Conservation (phyloP, 352 stramenopile genomes). For the Plasmopara muralis region DNA sequence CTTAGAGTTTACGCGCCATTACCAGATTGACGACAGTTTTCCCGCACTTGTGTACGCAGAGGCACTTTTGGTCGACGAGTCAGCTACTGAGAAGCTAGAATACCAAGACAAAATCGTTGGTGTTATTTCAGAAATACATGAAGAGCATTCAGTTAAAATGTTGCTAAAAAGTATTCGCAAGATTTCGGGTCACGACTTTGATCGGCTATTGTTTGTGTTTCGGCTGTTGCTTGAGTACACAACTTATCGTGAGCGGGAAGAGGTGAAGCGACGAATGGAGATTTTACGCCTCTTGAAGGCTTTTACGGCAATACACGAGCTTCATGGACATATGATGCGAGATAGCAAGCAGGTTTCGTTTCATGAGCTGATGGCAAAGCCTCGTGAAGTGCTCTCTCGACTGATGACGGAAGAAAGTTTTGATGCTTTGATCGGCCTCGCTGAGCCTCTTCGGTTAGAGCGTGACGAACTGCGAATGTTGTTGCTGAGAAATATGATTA, state of each 20-base stretch:
- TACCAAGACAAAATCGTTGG: constrained; percentile 76
- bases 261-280: constrained; percentile 56
- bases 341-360: constrained; percentile 38
- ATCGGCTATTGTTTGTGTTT: constrained; percentile 69
- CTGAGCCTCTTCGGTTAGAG: constrained; percentile 46
- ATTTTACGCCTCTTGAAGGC: constrained; percentile 49
- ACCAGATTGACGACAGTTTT: constrained; percentile 77
- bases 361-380: constrained; percentile 57
- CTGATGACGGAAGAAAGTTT: constrained; percentile 49
- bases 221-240: constrained; percentile 58
- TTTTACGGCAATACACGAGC: constrained; percentile 16
- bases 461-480: constrained; percentile 70
- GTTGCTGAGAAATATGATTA: constrained; percentile 67
- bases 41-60: constrained; percentile 67
- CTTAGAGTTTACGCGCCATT: constrained; percentile 74
- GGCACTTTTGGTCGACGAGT: constrained; percentile 40
- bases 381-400: constrained; percentile 42
- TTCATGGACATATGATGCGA: neutral
- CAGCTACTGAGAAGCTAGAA: constrained; percentile 23
- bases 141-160: constrained; percentile 49
- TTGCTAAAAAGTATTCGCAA: constrained; percentile 53
- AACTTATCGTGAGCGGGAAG: constrained; percentile 42
- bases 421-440: constrained; percentile 37
- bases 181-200: constrained; percentile 51
- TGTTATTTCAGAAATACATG: constrained; percentile 74